Evolutionary conservation across 495 filamentous ascomycete species (phyloP).

Genomic region (Physcia stellaris): DNA sequence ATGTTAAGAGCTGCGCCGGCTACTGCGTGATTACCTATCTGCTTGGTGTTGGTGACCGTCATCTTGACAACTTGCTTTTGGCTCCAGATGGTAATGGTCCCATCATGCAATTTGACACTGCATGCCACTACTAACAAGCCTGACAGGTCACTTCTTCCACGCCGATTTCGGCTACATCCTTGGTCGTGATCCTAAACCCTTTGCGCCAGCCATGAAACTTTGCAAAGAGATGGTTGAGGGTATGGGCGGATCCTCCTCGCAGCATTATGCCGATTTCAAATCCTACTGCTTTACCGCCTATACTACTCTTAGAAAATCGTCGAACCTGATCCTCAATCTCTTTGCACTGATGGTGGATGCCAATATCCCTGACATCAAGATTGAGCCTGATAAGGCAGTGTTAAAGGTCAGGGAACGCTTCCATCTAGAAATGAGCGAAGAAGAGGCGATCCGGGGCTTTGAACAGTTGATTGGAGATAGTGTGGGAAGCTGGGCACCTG

Average conservation of each 20-base stretch:
- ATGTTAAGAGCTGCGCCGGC: constrained; percentile 88
- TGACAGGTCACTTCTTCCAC: constrained; percentile 77
- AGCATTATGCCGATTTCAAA: constrained; percentile 76
- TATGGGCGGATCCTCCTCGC: constrained; percentile 74
- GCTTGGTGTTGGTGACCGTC: constrained; percentile 91
- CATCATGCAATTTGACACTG: too few relatives aligned
- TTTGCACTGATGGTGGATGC: constrained; percentile 96
- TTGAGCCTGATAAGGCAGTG: constrained; percentile 86
- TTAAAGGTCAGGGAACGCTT: constrained; percentile 91
- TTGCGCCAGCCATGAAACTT: constrained; percentile 92
- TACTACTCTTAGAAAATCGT: constrained; percentile 74
- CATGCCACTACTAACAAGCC: too few relatives aligned
- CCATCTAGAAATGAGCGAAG: constrained; percentile 81
- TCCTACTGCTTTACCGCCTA: constrained; percentile 95
- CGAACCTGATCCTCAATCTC: constrained; percentile 86
- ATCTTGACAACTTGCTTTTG: constrained; percentile 90
- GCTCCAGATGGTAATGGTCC: constrained; percentile 66
- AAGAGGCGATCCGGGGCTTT: constrained; percentile 79
- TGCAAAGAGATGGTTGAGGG: constrained; percentile 97
- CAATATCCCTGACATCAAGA: constrained; percentile 86
- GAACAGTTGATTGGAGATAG: constrained; percentile 82
- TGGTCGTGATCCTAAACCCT: constrained; percentile 92
- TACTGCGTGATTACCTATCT: constrained; percentile 99
- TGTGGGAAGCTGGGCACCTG: constrained; percentile 73
- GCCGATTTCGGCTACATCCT: constrained; percentile 97